Percentiles rank a stretch among this genome's conserved stretches.
phyloP scores from a whole-genome alignment of 2,329 filamentous ascomycete genomes.

The Aaosphaeria arxii region DNA sequence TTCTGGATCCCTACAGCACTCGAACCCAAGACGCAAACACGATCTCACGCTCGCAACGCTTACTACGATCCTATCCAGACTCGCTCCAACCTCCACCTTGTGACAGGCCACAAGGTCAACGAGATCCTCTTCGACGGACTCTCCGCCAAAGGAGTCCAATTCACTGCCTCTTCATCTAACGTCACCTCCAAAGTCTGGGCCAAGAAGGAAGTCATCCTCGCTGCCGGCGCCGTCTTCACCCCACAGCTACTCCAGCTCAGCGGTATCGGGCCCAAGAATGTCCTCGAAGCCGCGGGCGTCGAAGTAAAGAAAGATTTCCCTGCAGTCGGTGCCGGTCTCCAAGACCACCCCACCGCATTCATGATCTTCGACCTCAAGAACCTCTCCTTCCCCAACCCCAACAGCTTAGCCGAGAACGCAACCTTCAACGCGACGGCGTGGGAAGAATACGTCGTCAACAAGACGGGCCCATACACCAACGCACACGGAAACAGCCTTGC shows the following conservation, averaged over 20 bases:
- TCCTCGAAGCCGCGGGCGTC: constrained; percentile 5
- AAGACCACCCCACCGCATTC: constrained; percentile 10
- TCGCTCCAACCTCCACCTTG: constrained; percentile 5
- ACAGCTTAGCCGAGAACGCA: constrained; percentile 15
- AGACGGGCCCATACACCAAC: constrained; percentile 24
- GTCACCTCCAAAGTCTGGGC: constrained; percentile 1
- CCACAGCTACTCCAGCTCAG: constrained; percentile 44
- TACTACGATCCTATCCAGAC: constrained; percentile 3
- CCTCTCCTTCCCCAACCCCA: constrained; percentile 14
- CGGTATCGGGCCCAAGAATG: constrained; percentile 10
- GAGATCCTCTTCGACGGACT: constrained; percentile 1
- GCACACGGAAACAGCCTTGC: constrained; percentile 10
- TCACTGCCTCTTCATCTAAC: background rate
- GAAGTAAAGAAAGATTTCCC: constrained; percentile 4
- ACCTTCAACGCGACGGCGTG: constrained; percentile 22
- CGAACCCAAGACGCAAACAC: constrained; percentile 9
- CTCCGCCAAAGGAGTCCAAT: constrained; percentile 3
- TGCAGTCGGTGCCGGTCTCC: constrained; percentile 13
- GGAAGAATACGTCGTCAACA: constrained; percentile 21
- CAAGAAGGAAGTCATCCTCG: constrained; percentile 52
- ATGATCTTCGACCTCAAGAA: constrained; percentile 15
- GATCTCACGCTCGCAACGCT: constrained; percentile 11
- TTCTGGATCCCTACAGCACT: constrained; percentile 23
- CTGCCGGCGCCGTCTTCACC: constrained; percentile 56
- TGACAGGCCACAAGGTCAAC: constrained; percentile 1